Evolutionary conservation across 257 asterid genomes (phyloP).

Genomic region (Ocimum tenuiflorum): DNA sequence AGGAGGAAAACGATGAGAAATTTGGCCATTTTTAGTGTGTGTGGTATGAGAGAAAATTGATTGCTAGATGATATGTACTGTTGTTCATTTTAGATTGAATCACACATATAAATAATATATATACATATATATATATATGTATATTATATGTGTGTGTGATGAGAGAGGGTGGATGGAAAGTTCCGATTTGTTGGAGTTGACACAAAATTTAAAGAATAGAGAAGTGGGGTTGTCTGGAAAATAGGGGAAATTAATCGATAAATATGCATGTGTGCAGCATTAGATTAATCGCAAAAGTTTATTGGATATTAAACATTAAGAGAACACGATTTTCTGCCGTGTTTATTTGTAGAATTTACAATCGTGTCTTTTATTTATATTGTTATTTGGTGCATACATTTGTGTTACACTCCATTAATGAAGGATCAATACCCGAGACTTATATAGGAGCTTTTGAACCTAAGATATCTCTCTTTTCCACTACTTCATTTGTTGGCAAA

Average conservation of each 20-base stretch:
- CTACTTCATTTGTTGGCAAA: too few relatives aligned
- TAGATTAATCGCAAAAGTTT: slow-evolving; percentile 22
- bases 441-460: too few relatives aligned
- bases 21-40: slow-evolving; percentile 16
- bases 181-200: slow-evolving; percentile 21
- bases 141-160: background rate
- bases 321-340: slow-evolving; percentile 34
- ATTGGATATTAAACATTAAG: slow-evolving; percentile 20
- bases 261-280: slow-evolving; percentile 29
- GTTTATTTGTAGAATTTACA: slow-evolving; percentile 16
- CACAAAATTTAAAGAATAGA: slow-evolving; percentile 10
- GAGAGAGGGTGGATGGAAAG: slow-evolving; percentile 23
- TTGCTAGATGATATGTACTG: too few relatives aligned
- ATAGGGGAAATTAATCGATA: slow-evolving; percentile 30
- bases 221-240: slow-evolving; percentile 27
- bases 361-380: too few relatives aligned
- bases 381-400: too few relatives aligned
- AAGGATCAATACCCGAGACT: too few relatives aligned
- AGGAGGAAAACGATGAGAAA: slow-evolving; percentile 10
- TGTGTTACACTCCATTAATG: too few relatives aligned
- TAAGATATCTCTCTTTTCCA: too few relatives aligned
- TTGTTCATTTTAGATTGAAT: too few relatives aligned
- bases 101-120: too few relatives aligned
- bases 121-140: background rate
- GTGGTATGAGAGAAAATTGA: too few relatives aligned